These are phyloP conservation scores for Penicillium sclerotigenum DNA, from an alignment of 2,329 filamentous ascomycete genomes.

Conservation along the genomic window DNA sequence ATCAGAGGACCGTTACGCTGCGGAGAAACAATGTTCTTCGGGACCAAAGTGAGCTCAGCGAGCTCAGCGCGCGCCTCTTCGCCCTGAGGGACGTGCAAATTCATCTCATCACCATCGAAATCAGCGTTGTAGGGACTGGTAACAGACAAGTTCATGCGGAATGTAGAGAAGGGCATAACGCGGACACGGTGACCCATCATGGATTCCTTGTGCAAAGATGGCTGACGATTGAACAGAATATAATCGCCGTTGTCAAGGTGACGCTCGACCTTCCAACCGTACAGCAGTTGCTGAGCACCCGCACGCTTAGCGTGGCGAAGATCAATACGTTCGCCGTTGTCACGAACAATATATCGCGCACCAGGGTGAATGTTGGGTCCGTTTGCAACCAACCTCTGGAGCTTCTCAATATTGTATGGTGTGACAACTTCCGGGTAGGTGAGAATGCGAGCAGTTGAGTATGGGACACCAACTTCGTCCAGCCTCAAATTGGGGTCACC, in stretches of 20 bases:
- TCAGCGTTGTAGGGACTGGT: constrained; percentile 99
- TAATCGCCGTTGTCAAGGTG: constrained; percentile 95
- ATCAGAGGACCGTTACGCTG: constrained; percentile 96
- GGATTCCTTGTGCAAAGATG: constrained; percentile 97
- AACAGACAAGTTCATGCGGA: constrained; percentile 94
- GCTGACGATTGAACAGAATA: constrained; percentile 99
- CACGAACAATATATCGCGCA: constrained; percentile 92
- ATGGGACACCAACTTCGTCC: constrained; percentile 94
- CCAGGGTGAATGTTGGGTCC: constrained; percentile 93
- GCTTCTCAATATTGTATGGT: constrained; percentile 91
- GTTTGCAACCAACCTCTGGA: constrained; percentile 85
- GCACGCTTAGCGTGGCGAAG: constrained; percentile 88
- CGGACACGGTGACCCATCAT: constrained; percentile 99
- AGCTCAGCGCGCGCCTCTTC: constrained; percentile 96
- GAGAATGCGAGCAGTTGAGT: constrained; percentile 85
- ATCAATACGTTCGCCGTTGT: constrained; percentile 91
- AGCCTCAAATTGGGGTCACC: constrained; percentile 95
- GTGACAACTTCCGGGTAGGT: constrained; percentile 98
- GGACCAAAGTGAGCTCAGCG: constrained; percentile 93
- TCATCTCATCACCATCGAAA: constrained; percentile 99
- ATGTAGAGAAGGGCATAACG: constrained; percentile 99
- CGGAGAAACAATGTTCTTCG: constrained; percentile 95
- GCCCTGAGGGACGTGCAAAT: constrained; percentile 96
- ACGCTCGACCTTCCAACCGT: constrained; percentile 98
- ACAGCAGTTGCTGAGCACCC: constrained; percentile 76